Evolutionary conservation across 164 flowering plant genomes (phyloP).

Genomic region (Magnolia officinalis): DNA sequence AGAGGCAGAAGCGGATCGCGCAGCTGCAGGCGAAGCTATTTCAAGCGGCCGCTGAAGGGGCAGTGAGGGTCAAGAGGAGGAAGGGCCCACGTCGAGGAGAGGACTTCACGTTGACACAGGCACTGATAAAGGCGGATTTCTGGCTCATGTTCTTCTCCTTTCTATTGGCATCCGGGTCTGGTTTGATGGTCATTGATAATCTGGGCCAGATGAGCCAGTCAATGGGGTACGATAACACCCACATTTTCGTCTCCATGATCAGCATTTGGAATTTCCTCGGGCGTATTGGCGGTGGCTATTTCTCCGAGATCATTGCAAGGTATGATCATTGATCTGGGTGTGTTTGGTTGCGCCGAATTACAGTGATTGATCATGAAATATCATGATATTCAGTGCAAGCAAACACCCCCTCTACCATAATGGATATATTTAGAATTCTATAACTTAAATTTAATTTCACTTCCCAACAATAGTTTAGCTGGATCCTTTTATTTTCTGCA

Average conservation of each 20-base stretch:
- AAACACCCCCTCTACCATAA: no score
- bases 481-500: no score
- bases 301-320: constrained; percentile 88
- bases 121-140: constrained; percentile 91
- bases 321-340: constrained; percentile 14
- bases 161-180: constrained; percentile 87
- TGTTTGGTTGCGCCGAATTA: no score
- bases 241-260: constrained; percentile 91
- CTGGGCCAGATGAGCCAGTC: constrained; percentile 97
- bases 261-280: constrained; percentile 99
- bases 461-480: no score
- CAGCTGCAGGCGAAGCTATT: constrained; percentile 73
- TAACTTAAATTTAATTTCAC: no score
- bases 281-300: constrained; percentile 92
- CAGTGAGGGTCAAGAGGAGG: constrained; percentile 86
- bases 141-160: constrained; percentile 93
- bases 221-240: constrained; percentile 73
- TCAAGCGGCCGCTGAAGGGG: constrained; percentile 98
- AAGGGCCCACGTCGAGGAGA: constrained; percentile 94
- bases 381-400: no score
- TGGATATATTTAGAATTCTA: no score
- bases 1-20: constrained; percentile 77
- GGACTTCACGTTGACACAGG: constrained; percentile 85
- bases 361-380: no score
- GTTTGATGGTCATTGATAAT: constrained; percentile 94